Conservation (phyloP, 1,284 basidiomycete species). For the Agroathelia rolfsii region DNA sequence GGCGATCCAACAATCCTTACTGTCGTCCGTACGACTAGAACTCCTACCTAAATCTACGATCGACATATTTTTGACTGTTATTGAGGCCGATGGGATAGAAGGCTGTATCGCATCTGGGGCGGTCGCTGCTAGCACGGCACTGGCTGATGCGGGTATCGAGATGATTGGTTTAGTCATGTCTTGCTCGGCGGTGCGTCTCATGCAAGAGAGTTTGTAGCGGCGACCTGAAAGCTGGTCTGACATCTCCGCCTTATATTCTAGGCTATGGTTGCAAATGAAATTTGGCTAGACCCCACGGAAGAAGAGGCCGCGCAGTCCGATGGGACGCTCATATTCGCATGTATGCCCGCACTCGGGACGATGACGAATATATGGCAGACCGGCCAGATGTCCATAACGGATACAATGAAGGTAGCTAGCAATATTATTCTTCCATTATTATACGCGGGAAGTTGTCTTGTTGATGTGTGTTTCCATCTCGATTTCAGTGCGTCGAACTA, state of each 20-base stretch:
- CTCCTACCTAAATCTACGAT: conserved; percentile 89
- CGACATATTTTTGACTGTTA: conserved; percentile 84
- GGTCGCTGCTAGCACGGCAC: conserved; percentile 82
- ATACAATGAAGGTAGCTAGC: conserved; percentile 43
- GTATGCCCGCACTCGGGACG: conserved; percentile 85
- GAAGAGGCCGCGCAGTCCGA: conserved; percentile 48
- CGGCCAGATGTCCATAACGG: conserved; percentile 46
- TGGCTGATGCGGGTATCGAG: conserved; percentile 84
- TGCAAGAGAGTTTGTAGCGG: neutral
- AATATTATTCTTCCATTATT: neutral
- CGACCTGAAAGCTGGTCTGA: conserved; percentile 2
- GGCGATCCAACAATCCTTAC: conserved; percentile 79
- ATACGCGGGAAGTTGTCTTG: no score
- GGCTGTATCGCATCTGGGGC: conserved; percentile 77
- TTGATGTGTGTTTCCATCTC: no score
- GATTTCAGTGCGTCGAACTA: conserved; percentile 53
- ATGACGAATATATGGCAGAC: conserved; percentile 77
- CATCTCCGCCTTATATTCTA: conserved; percentile 21
- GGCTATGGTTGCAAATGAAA: conserved; percentile 43
- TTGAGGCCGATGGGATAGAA: conserved; percentile 86
- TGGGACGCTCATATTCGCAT: conserved; percentile 65
- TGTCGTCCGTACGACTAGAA: conserved; percentile 81
- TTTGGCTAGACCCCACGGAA: conserved; percentile 74
- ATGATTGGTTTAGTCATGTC: conserved; percentile 78
- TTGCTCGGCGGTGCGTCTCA: conserved; percentile 53